Conservation (phyloP, 495 filamentous ascomycete species). For the Tirmania nivea region DNA sequence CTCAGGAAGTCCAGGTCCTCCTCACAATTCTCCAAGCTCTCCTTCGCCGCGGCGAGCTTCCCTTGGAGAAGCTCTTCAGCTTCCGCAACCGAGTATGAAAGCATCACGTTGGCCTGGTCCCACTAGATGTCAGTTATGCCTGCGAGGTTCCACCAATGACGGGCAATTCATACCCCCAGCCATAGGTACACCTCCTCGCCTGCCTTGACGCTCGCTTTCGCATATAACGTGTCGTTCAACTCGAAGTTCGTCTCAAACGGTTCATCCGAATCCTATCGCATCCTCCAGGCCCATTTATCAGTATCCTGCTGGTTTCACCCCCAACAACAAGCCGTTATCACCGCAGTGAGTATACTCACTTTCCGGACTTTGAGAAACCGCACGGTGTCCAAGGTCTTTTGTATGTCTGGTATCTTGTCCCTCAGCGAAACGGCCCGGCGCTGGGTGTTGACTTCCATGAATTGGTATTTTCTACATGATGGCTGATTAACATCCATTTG, state of each 20-base stretch:
- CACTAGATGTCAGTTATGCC: not conserved
- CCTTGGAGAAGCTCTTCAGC: constrained; percentile 56
- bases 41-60: constrained; percentile 59
- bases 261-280: constrained; percentile 23
- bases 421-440: constrained; percentile 58
- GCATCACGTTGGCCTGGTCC: constrained; percentile 78
- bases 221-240: constrained; percentile 86
- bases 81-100: constrained; percentile 77
- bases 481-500: constrained; percentile 2
- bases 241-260: constrained; percentile 82
- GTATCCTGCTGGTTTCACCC: not conserved
- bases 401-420: constrained; percentile 93
- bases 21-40: constrained; percentile 63
- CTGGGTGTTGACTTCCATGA: constrained; percentile 91
- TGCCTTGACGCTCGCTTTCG: constrained; percentile 57
- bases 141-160: not conserved
- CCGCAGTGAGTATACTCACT: constrained; percentile 22
- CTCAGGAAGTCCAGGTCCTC: constrained; percentile 92
- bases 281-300: not conserved
- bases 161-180: constrained; percentile 43
- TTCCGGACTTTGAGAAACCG: constrained; percentile 51
- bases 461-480: constrained; percentile 73
- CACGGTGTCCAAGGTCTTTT: constrained; percentile 91
- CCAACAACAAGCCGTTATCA: not conserved
- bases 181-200: constrained; percentile 92